Evolutionary conservation across 345 rosid genomes (phyloP), one percentile per base, ranked within the genome.

Genomic region (Eucalyptus cloeziana): DNA sequence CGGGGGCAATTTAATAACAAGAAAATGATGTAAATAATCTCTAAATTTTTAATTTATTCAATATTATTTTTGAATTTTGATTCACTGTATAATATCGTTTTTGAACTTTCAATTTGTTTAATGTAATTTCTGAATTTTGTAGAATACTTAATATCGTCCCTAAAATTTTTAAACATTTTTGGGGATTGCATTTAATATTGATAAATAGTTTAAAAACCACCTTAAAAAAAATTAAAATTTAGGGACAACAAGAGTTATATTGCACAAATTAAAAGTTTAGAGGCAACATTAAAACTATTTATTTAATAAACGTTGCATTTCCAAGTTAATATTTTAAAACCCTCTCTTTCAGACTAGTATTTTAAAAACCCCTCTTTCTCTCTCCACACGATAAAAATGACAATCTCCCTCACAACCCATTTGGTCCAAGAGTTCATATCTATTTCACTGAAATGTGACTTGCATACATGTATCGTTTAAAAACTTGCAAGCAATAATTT

Each of bases 1-100:
- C 76, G 10, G 47, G 47, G 85, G 24, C 47, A 40, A 43, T 43
- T 40, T 21, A 21, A 76, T 10, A 37, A 6, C 5, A 37, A 12
- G 12, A 76, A 40, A 76, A 21, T 5, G 8, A 37, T 11, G 19
- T 31, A 15, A 15, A 15, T 52, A 52, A 52, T 8, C 5, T n/a
- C 5, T n/a, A 1, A 15, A 15, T 1, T 64, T n/a, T 64, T n/a
- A n/a, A 14, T 64, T 64, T 15, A 4, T 64, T 14, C 4, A 7
- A 64, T 15, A 8, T 10, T 1, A 17, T 40, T 3, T 13, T 2
- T 37, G 2, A 76, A 40, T 7, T 21, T 40, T 22, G 47, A 6
- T 40, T 40, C 3, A 21, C 10, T 40, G 3, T 10, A 0, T 2
- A 17, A 69, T 17, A 9, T 33, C 11, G 0, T 33, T 33, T 19